Percentiles rank a stretch among this genome's conserved stretches.
phyloP scores from a whole-genome alignment of 345 rosid genomes.

The Gossypium turneri region DNA sequence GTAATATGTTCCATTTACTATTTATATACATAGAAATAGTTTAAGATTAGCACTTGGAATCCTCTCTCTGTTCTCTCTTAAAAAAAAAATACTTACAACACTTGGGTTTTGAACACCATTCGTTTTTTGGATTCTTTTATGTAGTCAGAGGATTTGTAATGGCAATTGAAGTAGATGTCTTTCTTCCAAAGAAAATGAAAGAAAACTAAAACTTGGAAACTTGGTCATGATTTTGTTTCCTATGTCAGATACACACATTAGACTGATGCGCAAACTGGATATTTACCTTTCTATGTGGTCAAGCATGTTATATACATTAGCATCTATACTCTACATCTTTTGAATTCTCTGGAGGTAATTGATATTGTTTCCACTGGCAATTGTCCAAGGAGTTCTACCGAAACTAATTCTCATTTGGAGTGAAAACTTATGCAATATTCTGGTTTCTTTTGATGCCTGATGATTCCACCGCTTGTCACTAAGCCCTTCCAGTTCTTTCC shows the following conservation, averaged over 20 bases:
- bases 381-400: neutral
- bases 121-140: neutral
- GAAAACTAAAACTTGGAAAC: neutral
- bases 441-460: slow-evolving; percentile 3
- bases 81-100: neutral
- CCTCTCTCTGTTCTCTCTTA: neutral
- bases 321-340: neutral
- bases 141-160: neutral
- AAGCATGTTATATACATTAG: neutral
- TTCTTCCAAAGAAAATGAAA: slow-evolving; percentile 3
- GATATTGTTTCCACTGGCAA: neutral
- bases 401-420: neutral
- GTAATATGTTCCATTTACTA: neutral
- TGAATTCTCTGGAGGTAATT: neutral
- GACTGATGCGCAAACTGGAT: neutral
- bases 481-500: slow-evolving; percentile 1
- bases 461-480: slow-evolving; percentile 1
- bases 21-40: neutral
- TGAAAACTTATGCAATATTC: neutral
- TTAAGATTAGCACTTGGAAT: neutral
- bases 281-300: neutral
- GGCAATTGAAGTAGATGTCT: neutral
- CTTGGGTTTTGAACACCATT: neutral
- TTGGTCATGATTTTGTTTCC: neutral
- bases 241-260: neutral